phyloP scores from a whole-genome alignment of 1,139 yeast genomes.

The Sugiyamaella neomexicana region DNA sequence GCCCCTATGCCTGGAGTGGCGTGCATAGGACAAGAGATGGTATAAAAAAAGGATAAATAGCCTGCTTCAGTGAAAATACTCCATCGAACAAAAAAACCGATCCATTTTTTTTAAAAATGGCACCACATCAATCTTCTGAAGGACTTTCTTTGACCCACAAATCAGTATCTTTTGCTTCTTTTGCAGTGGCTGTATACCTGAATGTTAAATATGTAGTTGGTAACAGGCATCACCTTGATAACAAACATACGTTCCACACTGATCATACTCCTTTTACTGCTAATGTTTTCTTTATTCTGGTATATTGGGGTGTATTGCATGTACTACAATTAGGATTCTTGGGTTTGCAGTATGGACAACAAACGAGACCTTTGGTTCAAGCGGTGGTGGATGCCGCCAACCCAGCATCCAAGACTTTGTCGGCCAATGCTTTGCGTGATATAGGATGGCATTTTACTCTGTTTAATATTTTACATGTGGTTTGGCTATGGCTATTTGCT shows the following conservation, averaged over 20 bases:
- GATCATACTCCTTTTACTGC: constrained; percentile 69
- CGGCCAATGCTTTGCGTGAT: constrained; percentile 37
- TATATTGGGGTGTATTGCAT: constrained; percentile 60
- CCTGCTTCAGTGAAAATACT: background rate
- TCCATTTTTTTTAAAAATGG: too few species aligned
- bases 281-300: constrained; percentile 51
- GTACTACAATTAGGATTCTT: constrained; percentile 57
- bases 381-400: constrained; percentile 1
- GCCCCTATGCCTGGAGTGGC: background rate
- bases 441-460: constrained; percentile 63
- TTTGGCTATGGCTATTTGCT: constrained; percentile 64
- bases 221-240: constrained; percentile 43
- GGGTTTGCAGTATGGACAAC: constrained; percentile 52
- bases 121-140: constrained; percentile 9
- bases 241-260: constrained; percentile 49
- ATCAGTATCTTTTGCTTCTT: constrained; percentile 51
- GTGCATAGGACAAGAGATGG: background rate
- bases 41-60: background rate
- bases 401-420: constrained; percentile 6
- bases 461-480: constrained; percentile 58
- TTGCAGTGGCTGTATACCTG: constrained; percentile 55
- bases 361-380: constrained; percentile 24
- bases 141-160: constrained; percentile 32
- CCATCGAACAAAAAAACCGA: too few species aligned
- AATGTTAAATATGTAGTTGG: constrained; percentile 56